These are phyloP conservation scores for Pseudozyma tsukubaensis DNA, from an alignment of 1,284 basidiomycete species.

Conservation along the genomic window DNA sequence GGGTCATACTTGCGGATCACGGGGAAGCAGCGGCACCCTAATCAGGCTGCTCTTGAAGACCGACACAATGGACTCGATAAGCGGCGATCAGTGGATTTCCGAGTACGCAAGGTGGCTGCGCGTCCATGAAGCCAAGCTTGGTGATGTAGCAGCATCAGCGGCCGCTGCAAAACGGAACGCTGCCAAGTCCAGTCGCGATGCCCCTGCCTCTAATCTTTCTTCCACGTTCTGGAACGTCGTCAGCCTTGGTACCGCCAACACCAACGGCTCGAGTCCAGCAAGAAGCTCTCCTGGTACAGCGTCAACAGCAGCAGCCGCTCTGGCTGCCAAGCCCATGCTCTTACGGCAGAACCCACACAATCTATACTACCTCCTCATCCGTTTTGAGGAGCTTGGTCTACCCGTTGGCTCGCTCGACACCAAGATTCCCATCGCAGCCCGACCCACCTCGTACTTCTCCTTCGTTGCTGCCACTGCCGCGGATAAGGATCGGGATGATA, in stretches of 20 bases:
- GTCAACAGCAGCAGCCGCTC: slow-evolving; percentile 2
- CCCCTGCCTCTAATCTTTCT: slow-evolving; percentile 14
- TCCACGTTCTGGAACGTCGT: slow-evolving; percentile 46
- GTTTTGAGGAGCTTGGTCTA: slow-evolving; percentile 81
- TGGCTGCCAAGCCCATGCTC: slow-evolving; percentile 66
- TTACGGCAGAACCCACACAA: slow-evolving; percentile 82
- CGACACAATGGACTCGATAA: slow-evolving; percentile 49
- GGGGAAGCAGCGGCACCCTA: no score
- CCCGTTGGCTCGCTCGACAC: slow-evolving; percentile 83
- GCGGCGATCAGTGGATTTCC: slow-evolving; percentile 51
- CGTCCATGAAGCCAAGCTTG: slow-evolving; percentile 54
- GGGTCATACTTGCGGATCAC: no score
- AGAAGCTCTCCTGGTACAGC: not conserved
- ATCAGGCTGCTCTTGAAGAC: not conserved
- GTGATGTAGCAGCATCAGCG: slow-evolving; percentile 30
- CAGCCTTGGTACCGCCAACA: slow-evolving; percentile 26
- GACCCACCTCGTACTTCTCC: slow-evolving; percentile 73
- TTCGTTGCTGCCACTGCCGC: slow-evolving; percentile 34
- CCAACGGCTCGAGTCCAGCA: not conserved
- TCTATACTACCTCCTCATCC: slow-evolving; percentile 86
- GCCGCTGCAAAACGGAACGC: slow-evolving; percentile 17
- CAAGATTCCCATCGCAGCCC: slow-evolving; percentile 65
- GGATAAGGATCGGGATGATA: slow-evolving; percentile 71
- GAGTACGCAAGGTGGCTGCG: slow-evolving; percentile 59
- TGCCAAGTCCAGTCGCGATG: not conserved